Evolutionary conservation across 2,329 filamentous ascomycete genomes (phyloP).

Genomic region (Aspergillus melleus): DNA sequence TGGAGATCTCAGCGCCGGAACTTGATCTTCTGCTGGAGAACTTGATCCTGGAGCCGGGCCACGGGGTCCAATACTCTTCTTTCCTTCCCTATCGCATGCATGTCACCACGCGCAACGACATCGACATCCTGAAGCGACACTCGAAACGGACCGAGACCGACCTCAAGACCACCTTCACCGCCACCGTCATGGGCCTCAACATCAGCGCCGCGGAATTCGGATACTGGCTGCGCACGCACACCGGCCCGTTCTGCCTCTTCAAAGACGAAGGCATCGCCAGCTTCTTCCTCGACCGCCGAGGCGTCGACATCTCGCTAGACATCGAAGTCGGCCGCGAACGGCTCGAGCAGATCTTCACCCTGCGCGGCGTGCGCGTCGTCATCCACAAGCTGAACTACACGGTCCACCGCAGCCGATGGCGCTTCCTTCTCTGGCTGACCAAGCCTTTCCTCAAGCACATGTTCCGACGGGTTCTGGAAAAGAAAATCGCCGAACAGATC

Average conservation of each 20-base stretch:
- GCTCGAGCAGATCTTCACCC: constrained; percentile 76
- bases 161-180: constrained; percentile 70
- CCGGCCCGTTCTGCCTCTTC: constrained; percentile 67
- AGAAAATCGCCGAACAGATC: constrained; percentile 71
- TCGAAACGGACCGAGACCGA: constrained; percentile 63
- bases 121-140: constrained; percentile 79
- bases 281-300: constrained; percentile 80
- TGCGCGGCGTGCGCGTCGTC: constrained; percentile 73
- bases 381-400: constrained; percentile 86
- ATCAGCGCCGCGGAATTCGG: constrained; percentile 83
- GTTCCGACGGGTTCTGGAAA: constrained; percentile 75
- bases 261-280: constrained; percentile 82
- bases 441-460: constrained; percentile 82
- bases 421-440: constrained; percentile 76
- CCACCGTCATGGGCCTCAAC: constrained; percentile 80
- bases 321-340: constrained; percentile 77
- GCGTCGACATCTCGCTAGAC: constrained; percentile 82
- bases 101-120: constrained; percentile 79
- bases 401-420: constrained; percentile 69
- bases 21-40: constrained; percentile 88
- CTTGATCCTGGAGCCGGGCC: constrained; percentile 82
- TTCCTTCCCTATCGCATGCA: constrained; percentile 85
- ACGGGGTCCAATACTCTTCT: constrained; percentile 78
- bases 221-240: constrained; percentile 82
- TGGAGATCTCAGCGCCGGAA: constrained; percentile 82